Base-by-base conservation (phyloP, 1,284 basidiomycete species). In the Marasmius tenuissimus region DNA sequence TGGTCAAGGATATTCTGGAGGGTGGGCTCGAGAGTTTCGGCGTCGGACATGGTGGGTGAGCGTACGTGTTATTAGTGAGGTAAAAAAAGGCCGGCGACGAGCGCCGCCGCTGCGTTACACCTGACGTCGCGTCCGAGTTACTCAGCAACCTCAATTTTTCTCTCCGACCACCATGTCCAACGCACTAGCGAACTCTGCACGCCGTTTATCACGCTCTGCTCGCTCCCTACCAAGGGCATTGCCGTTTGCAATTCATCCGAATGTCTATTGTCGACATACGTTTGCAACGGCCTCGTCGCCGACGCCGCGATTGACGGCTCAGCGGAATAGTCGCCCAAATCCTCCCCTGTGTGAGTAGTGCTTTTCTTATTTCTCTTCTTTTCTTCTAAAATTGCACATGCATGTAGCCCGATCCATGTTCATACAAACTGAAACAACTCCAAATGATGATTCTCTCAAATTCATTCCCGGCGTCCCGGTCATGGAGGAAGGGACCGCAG, bases 391-490 rank as follows among this genome's bases (percentile, higher is more conserved):
- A 3, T 14, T 6, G 18, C 12, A 37, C 18, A 12, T 12, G 14
- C 38, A 22, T 58, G 33, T 71, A 95, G 94, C 81, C 53, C 89
- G 94, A 27, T 91, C 91, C 42, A 96, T 97, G 93, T 97, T 97
- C 79, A 97, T 97, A 65, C 95, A 97, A 76, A 99, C 97, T 6
- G 97, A 98, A 78, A 88, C 90, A 4, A 99, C 97, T 0, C 97
- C 97, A 1, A 99, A 99, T 75, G 94, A 96, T 51, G 96, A 98
- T 73, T 97, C 96, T 8, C 85, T 99, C 65, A 99, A 99, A 77
- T 99, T 99, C 78, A 95, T 99, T 60, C 97, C 97, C 0, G 97
- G 97, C 0, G 85, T 91, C 12, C 75, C 87, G 45, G 96, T 99
- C 39, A 95, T 97, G 89, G 85, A 86, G 50, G 85, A 86, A 48